phyloP scores from a whole-genome alignment of 176 grass and related monocot species.

The Eragrostis nindensis region DNA sequence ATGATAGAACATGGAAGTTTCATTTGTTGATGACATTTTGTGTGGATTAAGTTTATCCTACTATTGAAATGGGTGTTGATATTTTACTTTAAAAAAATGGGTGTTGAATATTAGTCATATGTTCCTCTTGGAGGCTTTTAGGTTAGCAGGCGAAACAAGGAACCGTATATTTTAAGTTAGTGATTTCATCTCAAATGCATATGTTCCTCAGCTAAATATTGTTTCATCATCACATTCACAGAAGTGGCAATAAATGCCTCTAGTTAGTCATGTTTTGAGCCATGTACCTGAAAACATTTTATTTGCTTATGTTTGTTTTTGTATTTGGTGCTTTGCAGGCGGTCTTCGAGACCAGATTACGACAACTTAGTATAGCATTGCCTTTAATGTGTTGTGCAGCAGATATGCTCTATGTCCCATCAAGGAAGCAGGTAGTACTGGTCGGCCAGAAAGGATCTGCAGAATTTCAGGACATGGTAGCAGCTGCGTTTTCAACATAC shows the following conservation, averaged over 20 bases:
- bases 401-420: conserved; percentile 75
- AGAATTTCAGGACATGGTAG: conserved; percentile 63
- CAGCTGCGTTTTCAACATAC: conserved; percentile 62
- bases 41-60: background rate
- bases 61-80: background rate
- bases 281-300: conserved; percentile 1
- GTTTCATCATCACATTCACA: too few relatives aligned
- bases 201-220: background rate
- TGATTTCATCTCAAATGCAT: background rate
- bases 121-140: background rate
- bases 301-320: conserved; percentile 12
- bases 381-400: conserved; percentile 93
- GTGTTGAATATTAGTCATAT: background rate
- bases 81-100: too few relatives aligned
- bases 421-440: conserved; percentile 81
- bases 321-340: conserved; percentile 51
- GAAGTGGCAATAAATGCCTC: too few relatives aligned
- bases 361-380: conserved; percentile 77
- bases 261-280: background rate
- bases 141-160: background rate
- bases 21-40: background rate
- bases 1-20: background rate
- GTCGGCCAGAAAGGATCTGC: conserved; percentile 69
- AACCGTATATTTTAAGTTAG: background rate
- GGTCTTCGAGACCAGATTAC: conserved; percentile 75